Evolutionary conservation across 441 rosid genomes (phyloP), one percentile per base, ranked within the genome.

Genomic region (Gossypium gossypioides): DNA sequence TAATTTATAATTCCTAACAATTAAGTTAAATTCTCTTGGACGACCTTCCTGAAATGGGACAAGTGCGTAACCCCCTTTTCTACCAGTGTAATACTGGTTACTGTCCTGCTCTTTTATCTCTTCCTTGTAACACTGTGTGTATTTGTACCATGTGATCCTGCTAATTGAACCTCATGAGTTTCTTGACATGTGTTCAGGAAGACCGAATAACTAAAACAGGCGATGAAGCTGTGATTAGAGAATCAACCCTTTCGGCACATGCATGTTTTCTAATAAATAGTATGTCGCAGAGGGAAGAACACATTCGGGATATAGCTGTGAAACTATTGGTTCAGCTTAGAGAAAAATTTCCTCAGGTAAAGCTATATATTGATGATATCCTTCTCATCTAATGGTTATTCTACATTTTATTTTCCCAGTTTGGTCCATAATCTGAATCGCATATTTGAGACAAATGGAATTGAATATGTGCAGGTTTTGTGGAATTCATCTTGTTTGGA

Each of bases 401-500:
- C 22, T 10, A 55, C 73, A 46, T 12, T 55, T 75, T 68, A 15
- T 29, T 44, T 77, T 25, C 63, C 40, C 10, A 15, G 18, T 48
- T 32, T 69, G 70, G 56, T 77, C 12, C 42, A 18, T 63, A 46
- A 73, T 68, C 77, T 51, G 61, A 57, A 42, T 32, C 44, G 62
- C 76, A 66, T 56, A 32, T 54, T 68, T 77, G 73, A 77, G 75
- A 54, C 40, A 70, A 69, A 24, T 46, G 54, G 67, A 68, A 66
- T 55, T 72, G 24, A 40, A 56, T 74, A 29, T 77, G 63, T 85
- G 85, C 96, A 96, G 99, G 88, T 93, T 69, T 84, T 96, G 81
- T 96, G 99, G 99, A 87, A 88, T 80, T 91, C 99, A 16, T 88
- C 98, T 67, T 96, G 97, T 82, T 81, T 93, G 55, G 99, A 93